A percentile compares a stretch with the other conserved stretches of the same genome.
phyloP scores from a whole-genome alignment of 352 stramenopile genomes.

The Porosira glacialis region DNA sequence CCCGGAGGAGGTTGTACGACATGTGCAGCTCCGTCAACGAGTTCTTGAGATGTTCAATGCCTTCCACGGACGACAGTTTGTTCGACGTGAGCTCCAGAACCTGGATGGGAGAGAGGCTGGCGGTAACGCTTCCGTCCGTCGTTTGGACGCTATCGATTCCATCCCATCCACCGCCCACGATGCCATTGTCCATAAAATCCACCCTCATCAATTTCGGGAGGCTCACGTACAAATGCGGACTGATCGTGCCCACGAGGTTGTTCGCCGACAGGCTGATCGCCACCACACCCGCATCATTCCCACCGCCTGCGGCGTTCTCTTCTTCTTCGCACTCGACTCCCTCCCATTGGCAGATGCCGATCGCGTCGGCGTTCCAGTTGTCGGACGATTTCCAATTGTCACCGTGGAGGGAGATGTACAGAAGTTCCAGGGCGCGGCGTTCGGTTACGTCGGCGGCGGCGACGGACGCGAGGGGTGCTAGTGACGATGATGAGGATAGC shows the following conservation, averaged over 20 bases:
- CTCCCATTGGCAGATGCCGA: no score
- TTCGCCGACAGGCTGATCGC: constrained; percentile 64
- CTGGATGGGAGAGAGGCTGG: no score
- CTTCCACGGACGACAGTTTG: constrained; percentile 44
- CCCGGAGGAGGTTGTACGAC: constrained; percentile 56
- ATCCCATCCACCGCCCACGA: constrained; percentile 43
- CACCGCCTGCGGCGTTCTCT: constrained; percentile 44
- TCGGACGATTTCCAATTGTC: constrained; percentile 64
- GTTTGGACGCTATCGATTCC: constrained; percentile 23
- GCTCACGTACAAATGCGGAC: constrained; percentile 65
- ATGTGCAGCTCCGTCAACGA: constrained; percentile 52
- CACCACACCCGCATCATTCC: constrained; percentile 52
- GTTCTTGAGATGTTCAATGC: constrained; percentile 19
- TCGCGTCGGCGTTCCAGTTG: no score
- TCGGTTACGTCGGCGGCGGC: no score
- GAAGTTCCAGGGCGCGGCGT: constrained; percentile 59
- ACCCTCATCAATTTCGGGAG: constrained; percentile 50
- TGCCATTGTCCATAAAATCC: constrained; percentile 48
- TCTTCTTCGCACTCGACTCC: neutral
- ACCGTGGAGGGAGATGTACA: constrained; percentile 68
- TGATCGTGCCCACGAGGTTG: constrained; percentile 58
- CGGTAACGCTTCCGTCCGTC: constrained; percentile 14
- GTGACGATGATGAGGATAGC: no score
- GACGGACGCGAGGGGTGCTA: no score
- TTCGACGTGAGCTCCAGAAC: constrained; percentile 48